A percentile compares a stretch with the other conserved stretches of the same genome.
Evolutionary conservation across 169 alveolate genomes (phyloP).

Genomic region (Plasmodium sp.): DNA sequence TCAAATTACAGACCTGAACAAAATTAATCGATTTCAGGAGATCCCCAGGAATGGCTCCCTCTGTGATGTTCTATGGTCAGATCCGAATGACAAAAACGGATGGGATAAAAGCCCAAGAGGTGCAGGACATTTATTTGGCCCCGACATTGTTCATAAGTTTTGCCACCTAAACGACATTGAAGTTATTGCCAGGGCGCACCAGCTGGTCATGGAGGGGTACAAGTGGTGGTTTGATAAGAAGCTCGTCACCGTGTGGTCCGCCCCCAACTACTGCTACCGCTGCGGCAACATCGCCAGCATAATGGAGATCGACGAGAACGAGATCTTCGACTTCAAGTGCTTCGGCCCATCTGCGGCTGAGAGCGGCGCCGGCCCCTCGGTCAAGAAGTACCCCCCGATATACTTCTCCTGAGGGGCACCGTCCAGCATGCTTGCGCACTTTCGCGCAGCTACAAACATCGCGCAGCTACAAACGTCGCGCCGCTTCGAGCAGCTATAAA

Average conservation of each 20-base stretch:
- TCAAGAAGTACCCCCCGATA: constrained; percentile 37
- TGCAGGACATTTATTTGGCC: constrained; percentile 99
- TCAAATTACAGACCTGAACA: constrained; percentile 95
- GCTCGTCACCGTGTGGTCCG: constrained; percentile 98
- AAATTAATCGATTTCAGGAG: constrained; percentile 89
- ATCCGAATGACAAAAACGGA: constrained; percentile 93
- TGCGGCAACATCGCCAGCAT: constrained; percentile 99
- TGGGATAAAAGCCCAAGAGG: constrained; percentile 98
- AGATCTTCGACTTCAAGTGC: constrained; percentile 11
- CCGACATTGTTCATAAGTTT: constrained; percentile 94
- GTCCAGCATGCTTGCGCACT: too few relatives aligned
- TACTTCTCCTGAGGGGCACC: constrained; percentile 21
- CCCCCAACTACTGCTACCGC: constrained; percentile 99
- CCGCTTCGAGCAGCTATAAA: too few relatives aligned
- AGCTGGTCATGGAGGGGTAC: constrained; percentile 99
- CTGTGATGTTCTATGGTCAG: constrained; percentile 99
- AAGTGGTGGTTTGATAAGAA: constrained; percentile 95
- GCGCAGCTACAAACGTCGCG: too few relatives aligned
- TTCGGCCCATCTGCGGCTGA: constrained; percentile 42
- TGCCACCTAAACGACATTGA: constrained; percentile 94
- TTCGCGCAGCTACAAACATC: too few relatives aligned
- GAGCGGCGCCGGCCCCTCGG: neutral
- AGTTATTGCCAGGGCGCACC: constrained; percentile 99
- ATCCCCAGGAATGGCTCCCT: constrained; percentile 98
- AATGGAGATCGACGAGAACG: constrained; percentile 95